Base-by-base conservation (phyloP, 176 grass and related monocot genomes). In the Hordeum marinum region DNA sequence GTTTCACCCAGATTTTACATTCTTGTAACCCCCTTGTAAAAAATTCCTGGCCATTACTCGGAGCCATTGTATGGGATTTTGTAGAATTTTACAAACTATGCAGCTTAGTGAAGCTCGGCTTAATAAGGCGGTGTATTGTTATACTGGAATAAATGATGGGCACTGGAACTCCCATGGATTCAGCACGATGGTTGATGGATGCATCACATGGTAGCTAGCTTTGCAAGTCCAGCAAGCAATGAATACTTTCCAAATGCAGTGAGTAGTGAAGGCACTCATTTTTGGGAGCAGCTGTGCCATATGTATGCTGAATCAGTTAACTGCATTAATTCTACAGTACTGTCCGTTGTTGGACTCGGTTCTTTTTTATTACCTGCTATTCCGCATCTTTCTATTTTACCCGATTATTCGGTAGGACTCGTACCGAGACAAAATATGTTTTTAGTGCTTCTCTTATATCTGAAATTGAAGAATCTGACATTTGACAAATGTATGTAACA, bases 11-110 rank as follows among this genome's bases (percentile, higher is more conserved):
- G 35, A 66, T 64, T 46, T 70, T 27, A n/a, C 26, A 75, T 78
- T 90, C 26, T 17, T 1, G 15, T 55, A 45, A 78, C 25, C 57
- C 45, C 3, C n/a, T 15, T 90, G 61, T 87, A 84, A 81, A 83
- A 80, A 91, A 64, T 76, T 84, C 8, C 78, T 83, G 79, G 40
- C 50, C 9, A 82, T 43, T 42, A 42, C 63, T 57, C 24, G 20
- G 39, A 63, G 39, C 39, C 32, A 69, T 40, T 21, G 4, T 60
- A 12, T 13, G 21, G 8, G 55, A 39, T 61, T 78, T 37, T 63
- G 68, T 79, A 74, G n/a, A 83, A 65, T 31, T 67, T 78, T 75
- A 36, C 48, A 31, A 63, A 37, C 21, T 24, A n/a, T 27, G 70
- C 36, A 27, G 10, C 20, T 18, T 71, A 61, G 75, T 43, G 48